Percentiles rank a stretch among this genome's conserved stretches.
Evolutionary conservation across 1,284 basidiomycete genomes (phyloP).

Genomic region (Malassezia japonica): DNA sequence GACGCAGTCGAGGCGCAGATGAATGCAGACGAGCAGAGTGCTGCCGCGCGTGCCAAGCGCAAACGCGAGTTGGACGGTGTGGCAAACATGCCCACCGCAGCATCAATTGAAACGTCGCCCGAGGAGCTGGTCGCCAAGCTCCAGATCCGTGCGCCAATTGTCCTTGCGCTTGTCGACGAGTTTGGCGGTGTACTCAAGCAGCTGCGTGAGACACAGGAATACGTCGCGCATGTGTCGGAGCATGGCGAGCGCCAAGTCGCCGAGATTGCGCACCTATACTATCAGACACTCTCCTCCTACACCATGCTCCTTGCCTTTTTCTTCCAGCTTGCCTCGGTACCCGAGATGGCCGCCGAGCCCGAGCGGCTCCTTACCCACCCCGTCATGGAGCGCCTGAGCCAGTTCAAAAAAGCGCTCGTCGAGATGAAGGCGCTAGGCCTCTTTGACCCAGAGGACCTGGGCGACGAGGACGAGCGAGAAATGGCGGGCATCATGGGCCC

Average conservation of each 20-base stretch:
- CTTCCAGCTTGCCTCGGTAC: conserved; percentile 64
- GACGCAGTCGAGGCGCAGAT: conserved; percentile 23
- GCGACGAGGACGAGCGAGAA: conserved; percentile 19
- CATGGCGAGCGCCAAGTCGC: conserved; percentile 6
- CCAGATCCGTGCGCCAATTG: conserved; percentile 3
- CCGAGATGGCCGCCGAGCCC: conserved; percentile 36
- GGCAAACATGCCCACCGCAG: too few relatives aligned
- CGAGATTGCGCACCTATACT: conserved; percentile 16
- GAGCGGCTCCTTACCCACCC: conserved; percentile 51
- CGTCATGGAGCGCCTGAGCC: conserved; percentile 68
- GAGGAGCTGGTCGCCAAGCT: background rate
- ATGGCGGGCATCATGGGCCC: conserved; percentile 26
- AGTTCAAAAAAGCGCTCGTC: conserved; percentile 71
- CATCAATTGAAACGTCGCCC: background rate
- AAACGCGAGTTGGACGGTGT: conserved; percentile 33
- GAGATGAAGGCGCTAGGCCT: conserved; percentile 55
- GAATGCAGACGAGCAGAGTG: conserved; percentile 25
- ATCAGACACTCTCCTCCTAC: conserved; percentile 73
- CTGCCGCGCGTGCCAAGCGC: conserved; percentile 29
- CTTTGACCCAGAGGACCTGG: conserved; percentile 20
- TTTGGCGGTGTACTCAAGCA: conserved; percentile 53
- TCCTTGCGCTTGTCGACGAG: conserved; percentile 53
- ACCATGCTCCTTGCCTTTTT: conserved; percentile 85
- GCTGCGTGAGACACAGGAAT: conserved; percentile 44
- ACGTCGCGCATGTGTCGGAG: background rate